These are phyloP conservation scores for Rhodotorula sp. DNA, from an alignment of 1,284 basidiomycete genomes.

Conservation along the genomic window DNA sequence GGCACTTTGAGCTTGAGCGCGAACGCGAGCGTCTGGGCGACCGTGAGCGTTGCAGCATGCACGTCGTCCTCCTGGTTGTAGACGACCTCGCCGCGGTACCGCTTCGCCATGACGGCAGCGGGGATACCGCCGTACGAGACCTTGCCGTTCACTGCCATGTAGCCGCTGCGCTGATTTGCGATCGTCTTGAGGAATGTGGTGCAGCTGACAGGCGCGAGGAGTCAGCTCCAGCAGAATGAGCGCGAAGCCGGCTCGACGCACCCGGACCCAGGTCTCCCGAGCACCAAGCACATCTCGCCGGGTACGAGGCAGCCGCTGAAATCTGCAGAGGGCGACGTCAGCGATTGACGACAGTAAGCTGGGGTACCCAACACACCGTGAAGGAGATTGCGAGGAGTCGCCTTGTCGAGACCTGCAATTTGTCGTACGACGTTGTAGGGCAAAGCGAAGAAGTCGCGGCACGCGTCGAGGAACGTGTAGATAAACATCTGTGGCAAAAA, in stretches of 20 bases:
- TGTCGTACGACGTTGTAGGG: conserved; percentile 55
- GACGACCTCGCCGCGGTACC: conserved; percentile 69
- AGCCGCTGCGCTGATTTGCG: conserved; percentile 49
- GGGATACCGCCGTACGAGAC: conserved; percentile 61
- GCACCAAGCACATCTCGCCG: conserved; percentile 60
- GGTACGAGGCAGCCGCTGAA: conserved; percentile 73
- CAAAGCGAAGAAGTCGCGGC: conserved; percentile 56
- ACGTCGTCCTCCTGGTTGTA: conserved; percentile 56
- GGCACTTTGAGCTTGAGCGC: conserved; percentile 59
- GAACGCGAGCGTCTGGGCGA: conserved; percentile 60
- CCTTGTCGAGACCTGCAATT: conserved; percentile 41
- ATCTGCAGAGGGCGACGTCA: conserved; percentile 42
- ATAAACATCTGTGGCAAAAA: conserved; percentile 60
- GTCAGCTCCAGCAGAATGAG: background rate
- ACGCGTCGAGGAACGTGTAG: conserved; percentile 59
- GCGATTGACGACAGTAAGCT: too few species aligned
- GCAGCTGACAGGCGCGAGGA: conserved; percentile 35
- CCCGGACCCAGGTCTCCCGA: conserved; percentile 54
- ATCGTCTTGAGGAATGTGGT: conserved; percentile 52
- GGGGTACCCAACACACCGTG: conserved; percentile 3
- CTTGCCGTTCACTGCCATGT: conserved; percentile 55
- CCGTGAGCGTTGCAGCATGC: conserved; percentile 63
- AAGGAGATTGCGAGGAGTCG: conserved; percentile 46
- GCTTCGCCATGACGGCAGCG: conserved; percentile 56
- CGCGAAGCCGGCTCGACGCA: background rate